Evolutionary conservation across 768 basidiomycete genomes (phyloP), one percentile per base, ranked within the genome.

Genomic region (Suillus americanus): DNA sequence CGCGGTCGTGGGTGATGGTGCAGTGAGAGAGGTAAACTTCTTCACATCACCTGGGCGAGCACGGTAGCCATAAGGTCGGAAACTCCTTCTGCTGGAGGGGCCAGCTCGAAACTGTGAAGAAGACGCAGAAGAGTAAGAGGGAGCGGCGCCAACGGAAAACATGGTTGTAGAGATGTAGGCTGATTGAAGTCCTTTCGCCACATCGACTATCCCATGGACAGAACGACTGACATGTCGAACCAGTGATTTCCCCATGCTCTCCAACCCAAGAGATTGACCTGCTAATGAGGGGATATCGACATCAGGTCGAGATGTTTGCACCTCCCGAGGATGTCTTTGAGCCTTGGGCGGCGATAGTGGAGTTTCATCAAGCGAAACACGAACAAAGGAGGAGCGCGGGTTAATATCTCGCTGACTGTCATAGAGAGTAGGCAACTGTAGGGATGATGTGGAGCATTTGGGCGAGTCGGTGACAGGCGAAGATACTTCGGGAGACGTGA

Each of bases 151-250:
- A 62, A 81, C 79, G 35, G 81, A 73, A 72, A 84, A 85, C 71
- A 84, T 74, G 6, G 86, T 81, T 38, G 85, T 83, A 53, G 78
- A 75, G 65, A 88, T 81, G 67, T 88, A 89, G 41, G 83, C 85
- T 23, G 77, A 79, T 72, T 89, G 88, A 68, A 89, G 78, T 13
- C 82, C 82, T 64, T 81, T 81, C 8, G 86, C 88, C 0, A 84
- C 75, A 69, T 81, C 83, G 48, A 88, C 73, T 55, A 88, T 72
- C 55, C 77, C 78, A 23, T 73, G 65, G 16, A 81, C 77, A 3
- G 81, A 80, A 59, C 76, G 75, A 28, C 74, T 66, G 55, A 81
- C 73, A 33, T 73, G 79, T 30, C 66, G 62, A 1, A 71, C 70
- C 3, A 76, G 62, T 2, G 64, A 48, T 0, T 62, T 61, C 2